A percentile compares a stretch with the other conserved stretches of the same genome.
Conservation (phyloP, 1,284 basidiomycete species). For the Quambalaria eucalypti region DNA sequence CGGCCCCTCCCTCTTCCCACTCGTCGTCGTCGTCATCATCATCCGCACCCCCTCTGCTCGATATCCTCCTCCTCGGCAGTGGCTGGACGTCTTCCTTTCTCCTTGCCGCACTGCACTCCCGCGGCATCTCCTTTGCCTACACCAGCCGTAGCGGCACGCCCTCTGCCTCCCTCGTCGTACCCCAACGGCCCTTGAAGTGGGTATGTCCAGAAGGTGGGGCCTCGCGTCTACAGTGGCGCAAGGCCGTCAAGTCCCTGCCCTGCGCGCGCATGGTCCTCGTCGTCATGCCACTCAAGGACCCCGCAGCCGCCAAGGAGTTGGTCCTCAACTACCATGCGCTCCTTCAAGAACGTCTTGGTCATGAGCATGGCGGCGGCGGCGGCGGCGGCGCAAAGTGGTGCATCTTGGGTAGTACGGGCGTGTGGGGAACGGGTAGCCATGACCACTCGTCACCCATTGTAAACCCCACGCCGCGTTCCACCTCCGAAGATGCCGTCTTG, state of each 20-base stretch:
- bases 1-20: background rate
- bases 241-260: conserved; percentile 52
- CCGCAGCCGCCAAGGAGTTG: conserved; percentile 16
- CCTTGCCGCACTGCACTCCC: conserved; percentile 53
- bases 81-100: conserved; percentile 63
- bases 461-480: conserved; percentile 1
- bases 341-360: conserved; percentile 3
- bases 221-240: background rate
- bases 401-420: conserved; percentile 31
- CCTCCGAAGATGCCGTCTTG: conserved; percentile 1
- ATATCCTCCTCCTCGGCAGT: conserved; percentile 61
- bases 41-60: conserved; percentile 44
- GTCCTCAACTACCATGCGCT: conserved; percentile 21
- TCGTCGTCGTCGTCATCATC: conserved; percentile 19
- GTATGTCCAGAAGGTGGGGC: background rate
- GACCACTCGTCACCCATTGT: conserved; percentile 14
- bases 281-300: conserved; percentile 51
- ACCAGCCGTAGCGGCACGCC: conserved; percentile 51
- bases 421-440: conserved; percentile 23
- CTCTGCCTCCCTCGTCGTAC: background rate
- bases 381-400: conserved; percentile 20
- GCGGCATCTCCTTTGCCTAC: conserved; percentile 46
- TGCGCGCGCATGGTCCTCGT: conserved; percentile 57
- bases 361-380: too few species aligned
- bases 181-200: background rate